Percentiles rank a stretch among this genome's conserved stretches.
These are phyloP conservation scores for Sonneratia caseolaris DNA, from an alignment of 345 rosid species.

Conservation along the genomic window DNA sequence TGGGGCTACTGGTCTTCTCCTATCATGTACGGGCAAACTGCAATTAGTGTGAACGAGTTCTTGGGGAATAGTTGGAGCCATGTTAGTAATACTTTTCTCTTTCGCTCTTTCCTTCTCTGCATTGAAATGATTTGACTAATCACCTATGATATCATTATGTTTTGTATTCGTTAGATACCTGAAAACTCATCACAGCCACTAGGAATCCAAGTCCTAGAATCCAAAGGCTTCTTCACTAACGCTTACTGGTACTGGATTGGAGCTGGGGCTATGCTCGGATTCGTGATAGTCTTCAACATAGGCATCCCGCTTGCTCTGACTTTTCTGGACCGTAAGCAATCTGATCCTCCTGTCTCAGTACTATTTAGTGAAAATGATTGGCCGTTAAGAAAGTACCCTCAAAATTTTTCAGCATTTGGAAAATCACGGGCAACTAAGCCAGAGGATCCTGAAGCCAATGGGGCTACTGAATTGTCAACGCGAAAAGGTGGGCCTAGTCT, in stretches of 20 bases:
- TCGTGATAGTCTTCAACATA: conserved; percentile 30
- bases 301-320: conserved; percentile 30
- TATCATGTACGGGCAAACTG: conserved; percentile 71
- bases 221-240: conserved; percentile 31
- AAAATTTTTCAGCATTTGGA: conserved; percentile 43
- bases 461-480: conserved; percentile 22
- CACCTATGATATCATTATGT: not conserved
- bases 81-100: conserved; percentile 15
- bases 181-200: conserved; percentile 19
- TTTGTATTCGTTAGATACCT: not conserved
- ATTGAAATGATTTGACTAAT: not conserved
- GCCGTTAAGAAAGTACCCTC: not conserved
- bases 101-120: not conserved
- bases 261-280: conserved; percentile 27
- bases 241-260: conserved; percentile 64
- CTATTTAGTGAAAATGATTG: not conserved
- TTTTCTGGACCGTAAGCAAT: conserved; percentile 40
- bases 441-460: conserved; percentile 25
- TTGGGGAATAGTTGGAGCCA: conserved; percentile 57
- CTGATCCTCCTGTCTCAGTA: conserved; percentile 3
- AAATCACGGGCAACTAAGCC: conserved; percentile 36
- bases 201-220: conserved; percentile 33
- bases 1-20: conserved; percentile 88
- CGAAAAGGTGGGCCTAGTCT: conserved; percentile 3
- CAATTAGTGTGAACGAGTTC: conserved; percentile 54